Conservation (phyloP, 805 yeast species). For the Komagataella pastoris region DNA sequence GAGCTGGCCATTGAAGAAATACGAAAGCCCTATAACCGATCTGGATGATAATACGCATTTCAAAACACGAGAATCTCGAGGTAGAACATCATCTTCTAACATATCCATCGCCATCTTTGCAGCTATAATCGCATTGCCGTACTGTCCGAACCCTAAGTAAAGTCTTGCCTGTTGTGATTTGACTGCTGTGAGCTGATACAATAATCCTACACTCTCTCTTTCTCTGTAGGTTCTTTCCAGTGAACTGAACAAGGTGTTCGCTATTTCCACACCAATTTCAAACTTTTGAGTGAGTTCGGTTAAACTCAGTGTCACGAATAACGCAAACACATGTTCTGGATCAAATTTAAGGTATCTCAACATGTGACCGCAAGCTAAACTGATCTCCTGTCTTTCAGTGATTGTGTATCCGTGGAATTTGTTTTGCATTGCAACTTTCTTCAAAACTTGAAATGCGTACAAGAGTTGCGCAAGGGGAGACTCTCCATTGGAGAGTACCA, state of each 20-base stretch:
- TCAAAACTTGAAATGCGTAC: constrained; percentile 48
- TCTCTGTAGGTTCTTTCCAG: constrained; percentile 42
- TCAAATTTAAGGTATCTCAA: constrained; percentile 45
- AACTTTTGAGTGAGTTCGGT: constrained; percentile 64
- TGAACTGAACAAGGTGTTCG: constrained; percentile 28
- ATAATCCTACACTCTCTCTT: constrained; percentile 30
- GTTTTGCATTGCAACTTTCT: constrained; percentile 12
- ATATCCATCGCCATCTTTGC: constrained; percentile 44
- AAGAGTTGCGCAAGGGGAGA: constrained; percentile 58
- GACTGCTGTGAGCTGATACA: constrained; percentile 40
- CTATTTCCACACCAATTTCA: constrained; percentile 34
- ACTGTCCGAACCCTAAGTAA: constrained; percentile 45
- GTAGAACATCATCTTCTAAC: constrained; percentile 16
- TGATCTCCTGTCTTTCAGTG: constrained; percentile 48
- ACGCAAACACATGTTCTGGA: constrained; percentile 45
- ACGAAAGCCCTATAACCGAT: constrained; percentile 59
- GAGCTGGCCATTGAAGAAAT: constrained; percentile 50
- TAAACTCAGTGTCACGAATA: constrained; percentile 38
- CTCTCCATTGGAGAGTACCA: constrained; percentile 60
- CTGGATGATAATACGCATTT: constrained; percentile 38
- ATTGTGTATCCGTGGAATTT: constrained; percentile 8
- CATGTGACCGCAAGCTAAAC: constrained; percentile 57
- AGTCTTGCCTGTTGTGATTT: constrained; percentile 66
- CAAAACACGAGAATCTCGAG: constrained; percentile 7
- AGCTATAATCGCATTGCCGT: constrained; percentile 42